phyloP scores from a whole-genome alignment of 129 eudicot species.

The carrot (Daucus carota) region DNA sequence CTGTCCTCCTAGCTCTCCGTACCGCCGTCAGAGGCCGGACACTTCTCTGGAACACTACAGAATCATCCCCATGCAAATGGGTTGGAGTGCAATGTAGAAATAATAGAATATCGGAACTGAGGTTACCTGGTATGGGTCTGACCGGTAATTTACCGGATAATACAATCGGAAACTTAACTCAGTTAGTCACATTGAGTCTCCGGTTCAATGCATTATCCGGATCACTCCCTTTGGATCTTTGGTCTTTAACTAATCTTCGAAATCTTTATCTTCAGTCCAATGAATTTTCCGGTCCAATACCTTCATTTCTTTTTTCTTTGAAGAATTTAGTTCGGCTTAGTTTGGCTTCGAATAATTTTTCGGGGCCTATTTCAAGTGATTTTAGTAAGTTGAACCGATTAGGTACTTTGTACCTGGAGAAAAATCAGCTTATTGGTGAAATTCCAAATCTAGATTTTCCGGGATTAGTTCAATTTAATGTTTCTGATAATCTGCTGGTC shows the following conservation, averaged over 20 bases:
- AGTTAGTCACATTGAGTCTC: background rate
- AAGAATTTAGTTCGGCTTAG: background rate
- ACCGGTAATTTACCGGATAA: background rate
- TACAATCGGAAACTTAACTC: background rate
- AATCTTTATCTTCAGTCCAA: constrained; percentile 1
- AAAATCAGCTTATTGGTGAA: constrained; percentile 1
- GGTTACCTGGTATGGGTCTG: background rate
- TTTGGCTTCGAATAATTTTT: constrained; percentile 1
- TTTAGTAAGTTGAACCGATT: background rate
- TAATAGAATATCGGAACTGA: background rate
- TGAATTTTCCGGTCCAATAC: background rate
- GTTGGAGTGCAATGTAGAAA: background rate
- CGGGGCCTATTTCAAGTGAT: background rate
- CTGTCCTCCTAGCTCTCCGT: background rate
- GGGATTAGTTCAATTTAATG: constrained; percentile 1
- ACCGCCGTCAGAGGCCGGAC: background rate
- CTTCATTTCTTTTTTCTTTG: background rate
- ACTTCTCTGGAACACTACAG: background rate
- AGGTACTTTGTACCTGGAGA: background rate
- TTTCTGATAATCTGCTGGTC: background rate
- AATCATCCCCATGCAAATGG: background rate
- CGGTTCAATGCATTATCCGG: constrained; percentile 1
- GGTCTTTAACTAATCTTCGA: background rate
- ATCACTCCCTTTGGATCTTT: background rate
- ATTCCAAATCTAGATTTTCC: constrained; percentile 1